These are phyloP conservation scores for Umbelopsis vinacea DNA, from an alignment of 192 early-diverging fungal species.

Conservation along the genomic window DNA sequence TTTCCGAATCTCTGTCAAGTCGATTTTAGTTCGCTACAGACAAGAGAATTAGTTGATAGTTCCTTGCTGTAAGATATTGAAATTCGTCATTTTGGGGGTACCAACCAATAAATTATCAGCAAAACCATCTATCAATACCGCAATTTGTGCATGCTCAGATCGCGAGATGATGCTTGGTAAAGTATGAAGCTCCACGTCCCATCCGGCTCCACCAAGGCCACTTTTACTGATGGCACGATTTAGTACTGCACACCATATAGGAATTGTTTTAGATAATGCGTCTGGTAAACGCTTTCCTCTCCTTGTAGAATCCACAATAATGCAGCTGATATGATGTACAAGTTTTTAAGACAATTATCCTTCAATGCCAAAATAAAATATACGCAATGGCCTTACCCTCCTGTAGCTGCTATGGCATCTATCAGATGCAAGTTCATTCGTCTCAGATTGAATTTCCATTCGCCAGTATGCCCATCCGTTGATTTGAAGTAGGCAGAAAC, in stretches of 20 bases:
- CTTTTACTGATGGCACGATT: conserved; percentile 55
- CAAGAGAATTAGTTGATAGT: conserved; percentile 6
- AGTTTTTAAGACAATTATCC: background rate
- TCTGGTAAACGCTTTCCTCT: conserved; percentile 87
- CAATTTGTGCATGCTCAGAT: conserved; percentile 78
- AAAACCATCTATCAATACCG: conserved; percentile 57
- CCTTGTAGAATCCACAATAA: conserved; percentile 89
- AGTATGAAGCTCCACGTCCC: conserved; percentile 68
- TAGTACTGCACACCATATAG: conserved; percentile 86
- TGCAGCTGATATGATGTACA: conserved; percentile 51
- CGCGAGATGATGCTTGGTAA: conserved; percentile 62
- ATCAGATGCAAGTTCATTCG: conserved; percentile 81
- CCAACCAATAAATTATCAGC: conserved; percentile 57
- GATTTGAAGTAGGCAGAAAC: conserved; percentile 91
- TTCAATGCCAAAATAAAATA: no score
- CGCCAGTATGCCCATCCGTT: conserved; percentile 87
- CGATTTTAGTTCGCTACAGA: conserved; percentile 46
- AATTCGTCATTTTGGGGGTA: background rate
- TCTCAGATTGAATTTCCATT: conserved; percentile 85
- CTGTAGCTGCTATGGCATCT: conserved; percentile 49
- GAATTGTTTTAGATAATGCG: conserved; percentile 82
- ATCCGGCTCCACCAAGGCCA: conserved; percentile 21
- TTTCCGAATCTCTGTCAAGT: conserved; percentile 33
- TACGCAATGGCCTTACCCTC: conserved; percentile 57
- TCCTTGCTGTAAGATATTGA: background rate